Conservation (phyloP, 2,329 filamentous ascomycete species). For the Scedosporium aurantiacum region DNA sequence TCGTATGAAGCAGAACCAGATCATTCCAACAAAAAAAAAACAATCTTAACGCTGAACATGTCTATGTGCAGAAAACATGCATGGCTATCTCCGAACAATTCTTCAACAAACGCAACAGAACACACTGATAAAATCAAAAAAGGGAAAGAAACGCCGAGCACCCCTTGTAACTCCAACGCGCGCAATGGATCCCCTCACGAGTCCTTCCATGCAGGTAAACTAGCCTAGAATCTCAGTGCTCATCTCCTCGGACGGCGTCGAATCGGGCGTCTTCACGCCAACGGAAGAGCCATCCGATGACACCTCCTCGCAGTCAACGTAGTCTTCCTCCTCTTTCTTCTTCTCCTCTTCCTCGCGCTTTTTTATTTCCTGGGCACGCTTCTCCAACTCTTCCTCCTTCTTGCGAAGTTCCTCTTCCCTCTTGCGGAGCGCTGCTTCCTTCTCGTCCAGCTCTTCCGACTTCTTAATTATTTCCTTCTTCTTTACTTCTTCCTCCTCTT, state of each 20-base stretch:
- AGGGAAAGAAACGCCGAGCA: too few relatives aligned
- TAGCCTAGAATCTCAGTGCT: neutral
- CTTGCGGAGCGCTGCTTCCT: conserved; percentile 1
- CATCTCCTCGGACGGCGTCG: neutral
- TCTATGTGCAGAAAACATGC: neutral
- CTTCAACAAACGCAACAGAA: neutral
- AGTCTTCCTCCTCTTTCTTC: conserved; percentile 4
- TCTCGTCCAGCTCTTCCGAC: conserved; percentile 1
- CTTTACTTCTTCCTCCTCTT: conserved; percentile 1
- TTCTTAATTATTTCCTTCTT: conserved; percentile 2
- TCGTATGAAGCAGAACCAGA: too few relatives aligned
- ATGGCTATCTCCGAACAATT: neutral
- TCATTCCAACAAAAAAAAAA: neutral
- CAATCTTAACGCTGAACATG: neutral
- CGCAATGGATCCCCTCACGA: too few relatives aligned
- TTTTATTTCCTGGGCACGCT: neutral
- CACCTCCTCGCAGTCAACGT: conserved; percentile 3
- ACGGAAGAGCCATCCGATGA: conserved; percentile 1
- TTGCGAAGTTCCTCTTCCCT: conserved; percentile 4
- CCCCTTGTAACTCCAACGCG: too few relatives aligned
- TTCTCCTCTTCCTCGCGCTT: neutral
- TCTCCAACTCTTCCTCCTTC: conserved; percentile 4
- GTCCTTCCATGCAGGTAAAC: too few relatives aligned
- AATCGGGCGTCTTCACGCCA: conserved; percentile 1
- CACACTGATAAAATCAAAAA: neutral